Percentiles rank a stretch among this genome's conserved stretches.
Evolutionary conservation across 2,329 filamentous ascomycete species (phyloP).

Genomic region (Verticillium dahliae): DNA sequence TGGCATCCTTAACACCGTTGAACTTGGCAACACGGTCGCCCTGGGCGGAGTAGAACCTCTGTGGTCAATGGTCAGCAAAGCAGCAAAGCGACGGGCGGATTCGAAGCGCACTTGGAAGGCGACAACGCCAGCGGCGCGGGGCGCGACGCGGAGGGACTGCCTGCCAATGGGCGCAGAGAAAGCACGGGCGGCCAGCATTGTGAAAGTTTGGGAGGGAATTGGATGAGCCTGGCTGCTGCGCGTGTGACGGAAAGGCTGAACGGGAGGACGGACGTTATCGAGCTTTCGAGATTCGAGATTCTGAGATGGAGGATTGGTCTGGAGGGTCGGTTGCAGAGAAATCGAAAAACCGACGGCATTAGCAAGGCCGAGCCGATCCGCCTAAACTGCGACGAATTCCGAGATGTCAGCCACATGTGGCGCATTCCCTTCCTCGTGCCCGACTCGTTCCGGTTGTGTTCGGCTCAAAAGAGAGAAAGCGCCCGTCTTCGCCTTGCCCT

Average conservation of each 20-base stretch:
- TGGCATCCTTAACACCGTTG: conserved; percentile 79
- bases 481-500: background rate
- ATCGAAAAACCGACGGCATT: conserved; percentile 2
- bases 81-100: conserved; percentile 4
- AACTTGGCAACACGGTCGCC: conserved; percentile 82
- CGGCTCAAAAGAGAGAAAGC: background rate
- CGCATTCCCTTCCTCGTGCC: background rate
- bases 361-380: conserved; percentile 4
- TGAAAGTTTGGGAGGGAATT: conserved; percentile 27
- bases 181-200: conserved; percentile 77
- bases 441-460: background rate
- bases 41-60: conserved; percentile 58
- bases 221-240: conserved; percentile 1
- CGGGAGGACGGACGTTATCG: background rate
- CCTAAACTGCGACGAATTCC: conserved; percentile 4
- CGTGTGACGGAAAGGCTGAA: background rate
- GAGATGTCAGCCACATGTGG: conserved; percentile 1
- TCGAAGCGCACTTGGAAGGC: conserved; percentile 48
- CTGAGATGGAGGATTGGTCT: background rate
- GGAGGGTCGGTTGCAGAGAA: conserved; percentile 1
- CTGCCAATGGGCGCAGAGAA: conserved; percentile 68
- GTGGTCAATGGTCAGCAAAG: conserved; percentile 14
- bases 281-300: background rate
- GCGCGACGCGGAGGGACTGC: conserved; percentile 70
- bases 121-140: conserved; percentile 44